A percentile compares a stretch with the other conserved stretches of the same genome.
Conservation (phyloP, 192 early-diverging fungal species). For the Diversispora epigaea region DNA sequence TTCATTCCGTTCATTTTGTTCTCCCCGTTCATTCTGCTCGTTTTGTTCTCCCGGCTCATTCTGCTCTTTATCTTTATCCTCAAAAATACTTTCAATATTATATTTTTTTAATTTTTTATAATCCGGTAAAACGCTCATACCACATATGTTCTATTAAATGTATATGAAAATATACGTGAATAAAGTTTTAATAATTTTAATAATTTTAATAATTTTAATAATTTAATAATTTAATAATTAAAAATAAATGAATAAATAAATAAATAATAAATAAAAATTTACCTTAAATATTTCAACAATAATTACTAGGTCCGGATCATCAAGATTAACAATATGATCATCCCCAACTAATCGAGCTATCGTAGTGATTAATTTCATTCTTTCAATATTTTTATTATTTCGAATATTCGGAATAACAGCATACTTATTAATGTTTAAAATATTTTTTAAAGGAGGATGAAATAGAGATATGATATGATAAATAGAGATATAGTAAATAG, state of each 20-base stretch:
- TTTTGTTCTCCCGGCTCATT: neutral
- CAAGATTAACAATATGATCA: constrained; percentile 55
- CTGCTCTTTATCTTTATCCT: constrained; percentile 32
- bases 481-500: neutral
- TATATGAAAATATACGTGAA: neutral
- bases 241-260: neutral
- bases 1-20: neutral
- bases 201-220: neutral
- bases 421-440: constrained; percentile 43
- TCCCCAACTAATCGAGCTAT: constrained; percentile 53
- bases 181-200: neutral
- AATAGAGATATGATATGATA: neutral
- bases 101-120: constrained; percentile 56
- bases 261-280: neutral
- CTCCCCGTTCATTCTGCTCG: neutral
- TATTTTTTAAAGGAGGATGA: neutral
- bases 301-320: constrained; percentile 50
- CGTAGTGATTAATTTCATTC: constrained; percentile 46
- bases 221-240: neutral
- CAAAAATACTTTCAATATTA: constrained; percentile 57
- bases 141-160: constrained; percentile 51
- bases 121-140: constrained; percentile 58
- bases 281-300: constrained; percentile 63
- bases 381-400: constrained; percentile 55
- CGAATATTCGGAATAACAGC: constrained; percentile 57